These are phyloP conservation scores for Aphanocladium album DNA, from an alignment of 2,329 filamentous ascomycete species.

Conservation along the genomic window DNA sequence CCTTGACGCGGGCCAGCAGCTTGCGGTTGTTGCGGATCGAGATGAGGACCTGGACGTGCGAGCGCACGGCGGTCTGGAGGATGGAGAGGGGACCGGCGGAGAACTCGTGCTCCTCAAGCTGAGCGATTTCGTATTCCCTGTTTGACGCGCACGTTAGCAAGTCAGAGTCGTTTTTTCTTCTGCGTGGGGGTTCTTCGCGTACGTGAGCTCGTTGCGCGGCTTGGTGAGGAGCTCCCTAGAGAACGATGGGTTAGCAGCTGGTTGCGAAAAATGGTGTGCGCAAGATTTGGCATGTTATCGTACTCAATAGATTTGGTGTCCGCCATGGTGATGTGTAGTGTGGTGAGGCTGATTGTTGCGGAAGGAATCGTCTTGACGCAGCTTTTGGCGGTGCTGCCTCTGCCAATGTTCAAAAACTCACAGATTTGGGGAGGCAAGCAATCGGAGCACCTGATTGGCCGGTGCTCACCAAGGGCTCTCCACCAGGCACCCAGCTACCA, in stretches of 20 bases:
- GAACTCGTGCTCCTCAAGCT: constrained; percentile 57
- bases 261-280: background rate
- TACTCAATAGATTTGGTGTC: constrained; percentile 67
- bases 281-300: constrained; percentile 23
- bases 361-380: background rate
- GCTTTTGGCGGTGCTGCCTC: constrained; percentile 8
- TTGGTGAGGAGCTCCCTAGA: constrained; percentile 81
- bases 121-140: constrained; percentile 86
- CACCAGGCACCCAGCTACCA: background rate
- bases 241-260: constrained; percentile 24
- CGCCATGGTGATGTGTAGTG: constrained; percentile 42
- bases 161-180: background rate
- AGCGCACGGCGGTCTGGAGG: constrained; percentile 91
- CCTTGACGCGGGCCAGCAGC: constrained; percentile 93
- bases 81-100: constrained; percentile 65
- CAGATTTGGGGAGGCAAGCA: background rate
- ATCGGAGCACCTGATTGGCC: constrained; percentile 3
- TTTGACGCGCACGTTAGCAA: constrained; percentile 4
- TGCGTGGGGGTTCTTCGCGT: constrained; percentile 36
- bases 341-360: background rate
- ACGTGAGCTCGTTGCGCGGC: constrained; percentile 88
- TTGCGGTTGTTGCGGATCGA: constrained; percentile 98
- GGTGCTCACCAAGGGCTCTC: background rate
- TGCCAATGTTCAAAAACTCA: constrained; percentile 11
- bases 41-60: constrained; percentile 92